Base-by-base conservation (phyloP, 768 basidiomycete species). In the Xerocomellus chrysenteron region DNA sequence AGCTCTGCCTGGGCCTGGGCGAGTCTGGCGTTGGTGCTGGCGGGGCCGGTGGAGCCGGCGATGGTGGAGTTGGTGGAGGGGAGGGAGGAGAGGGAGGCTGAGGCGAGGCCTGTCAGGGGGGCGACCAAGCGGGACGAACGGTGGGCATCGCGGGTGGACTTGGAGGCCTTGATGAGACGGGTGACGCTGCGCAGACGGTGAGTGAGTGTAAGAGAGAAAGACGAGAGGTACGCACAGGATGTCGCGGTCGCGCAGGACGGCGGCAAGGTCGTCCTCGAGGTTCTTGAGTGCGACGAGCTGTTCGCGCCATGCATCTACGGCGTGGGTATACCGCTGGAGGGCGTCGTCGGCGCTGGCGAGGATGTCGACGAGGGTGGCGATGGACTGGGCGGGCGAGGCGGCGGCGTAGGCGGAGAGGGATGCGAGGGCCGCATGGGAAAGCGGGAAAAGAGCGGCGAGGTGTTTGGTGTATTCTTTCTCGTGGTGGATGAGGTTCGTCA, bases 141-240 rank as follows among this genome's bases (percentile, higher is more conserved):
- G 44, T 64, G 52, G 43, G 60, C 65, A 50, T 74, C 81, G 65
- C 72, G 76, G 3, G 73, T 68, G 2, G 77, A 74, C 62, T 87
- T 90, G 24, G 90, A 89, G 3, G 82, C 84, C 64, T 92, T 92
- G 63, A 92, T 83, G 47, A 92, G 80, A 10, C 90, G 82, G 2
- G 86, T 90, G 19, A 92, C 86, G 2, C 90, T 93, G 59, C 26
- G 5, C 11, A 32, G 30, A 12, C 24, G 12, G 50, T 28, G 43
- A 17, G 28, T 33, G 47, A 28, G 19, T 7, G 35, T 37, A 13
- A 43, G 42, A 5, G n/a, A 21, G 28, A 26, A 16, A 5, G 37
- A 32, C 36, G 41, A 45, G 28, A 46, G 7, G 47, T 12, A 79
- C 88, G 65, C 59, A 92, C 91, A 92, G 77, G 59, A 94, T 93